These are phyloP conservation scores for Erodium moschatum DNA, from an alignment of 441 rosid genomes.

Conservation along the genomic window DNA sequence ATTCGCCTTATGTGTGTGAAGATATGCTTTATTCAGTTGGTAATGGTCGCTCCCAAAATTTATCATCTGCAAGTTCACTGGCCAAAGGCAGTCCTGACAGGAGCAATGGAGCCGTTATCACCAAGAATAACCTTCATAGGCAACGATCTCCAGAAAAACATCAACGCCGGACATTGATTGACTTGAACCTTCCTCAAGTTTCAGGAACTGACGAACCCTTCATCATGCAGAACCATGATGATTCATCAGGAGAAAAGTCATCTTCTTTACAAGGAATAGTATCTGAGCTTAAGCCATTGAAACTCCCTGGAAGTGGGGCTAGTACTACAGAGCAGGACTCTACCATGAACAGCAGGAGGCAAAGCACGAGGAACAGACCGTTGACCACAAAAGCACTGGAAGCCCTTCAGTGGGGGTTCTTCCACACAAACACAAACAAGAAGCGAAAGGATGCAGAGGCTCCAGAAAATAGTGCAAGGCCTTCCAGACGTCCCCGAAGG, in stretches of 20 bases:
- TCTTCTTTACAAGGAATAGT: slow-evolving; percentile 24
- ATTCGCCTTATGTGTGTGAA: slow-evolving; percentile 30
- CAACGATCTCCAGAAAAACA: slow-evolving; percentile 26
- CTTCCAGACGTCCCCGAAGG: slow-evolving; percentile 26
- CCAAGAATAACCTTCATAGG: slow-evolving; percentile 16
- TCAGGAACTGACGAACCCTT: slow-evolving; percentile 27
- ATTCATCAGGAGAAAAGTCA: slow-evolving; percentile 25
- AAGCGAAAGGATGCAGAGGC: slow-evolving; percentile 35
- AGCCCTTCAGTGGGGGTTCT: slow-evolving; percentile 38
- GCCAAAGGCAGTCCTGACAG: slow-evolving; percentile 32
- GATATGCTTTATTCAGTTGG: slow-evolving; percentile 25
- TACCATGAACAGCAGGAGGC: slow-evolving; percentile 25
- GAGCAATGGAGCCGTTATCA: slow-evolving; percentile 27
- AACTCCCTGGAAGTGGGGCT: slow-evolving; percentile 21
- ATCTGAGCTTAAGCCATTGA: slow-evolving; percentile 24
- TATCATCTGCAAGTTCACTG: slow-evolving; percentile 34
- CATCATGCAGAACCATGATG: slow-evolving; percentile 24
- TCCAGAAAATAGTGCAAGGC: slow-evolving; percentile 23
- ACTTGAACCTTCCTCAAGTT: slow-evolving; percentile 47
- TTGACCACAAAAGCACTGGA: slow-evolving; percentile 41
- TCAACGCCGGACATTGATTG: slow-evolving; percentile 30
- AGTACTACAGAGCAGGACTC: slow-evolving; percentile 21
- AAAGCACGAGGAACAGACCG: slow-evolving; percentile 40
- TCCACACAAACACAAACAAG: slow-evolving; percentile 28
- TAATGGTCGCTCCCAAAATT: slow-evolving; percentile 25